A percentile compares a stretch with the other conserved stretches of the same genome.
phyloP scores from a whole-genome alignment of 192 early-diverging fungal species.

The Podila horticola region DNA sequence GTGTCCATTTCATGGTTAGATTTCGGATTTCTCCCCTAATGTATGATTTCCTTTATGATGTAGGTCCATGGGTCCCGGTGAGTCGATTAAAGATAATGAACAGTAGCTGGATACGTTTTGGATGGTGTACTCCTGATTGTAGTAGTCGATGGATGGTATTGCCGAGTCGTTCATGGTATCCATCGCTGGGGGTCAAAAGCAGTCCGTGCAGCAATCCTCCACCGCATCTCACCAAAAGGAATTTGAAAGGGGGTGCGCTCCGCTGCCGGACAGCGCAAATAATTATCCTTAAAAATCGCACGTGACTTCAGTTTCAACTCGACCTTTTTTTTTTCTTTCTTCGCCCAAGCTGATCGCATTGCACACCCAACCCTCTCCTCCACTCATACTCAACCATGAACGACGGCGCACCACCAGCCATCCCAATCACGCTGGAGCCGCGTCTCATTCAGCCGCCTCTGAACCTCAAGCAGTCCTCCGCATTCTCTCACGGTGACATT shows the following conservation, averaged over 20 bases:
- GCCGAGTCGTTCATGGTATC: too few relatives aligned
- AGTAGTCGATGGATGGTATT: background rate
- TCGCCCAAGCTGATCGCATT: too few relatives aligned
- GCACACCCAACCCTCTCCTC: background rate
- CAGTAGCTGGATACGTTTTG: background rate
- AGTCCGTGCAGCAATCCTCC: conserved; percentile 3
- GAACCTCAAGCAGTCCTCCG: conserved; percentile 40
- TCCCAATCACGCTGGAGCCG: conserved; percentile 42
- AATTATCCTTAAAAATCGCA: background rate
- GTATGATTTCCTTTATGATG: too few relatives aligned
- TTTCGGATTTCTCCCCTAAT: background rate
- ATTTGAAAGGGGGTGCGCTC: conserved; percentile 1
- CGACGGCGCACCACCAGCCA: conserved; percentile 26
- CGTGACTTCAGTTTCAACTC: background rate
- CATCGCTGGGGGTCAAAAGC: too few relatives aligned
- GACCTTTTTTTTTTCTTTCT: too few relatives aligned
- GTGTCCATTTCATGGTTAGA: background rate
- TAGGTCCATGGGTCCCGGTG: background rate
- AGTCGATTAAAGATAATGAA: background rate
- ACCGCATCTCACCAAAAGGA: conserved; percentile 4
- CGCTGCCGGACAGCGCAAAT: background rate
- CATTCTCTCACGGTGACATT: conserved; percentile 56
- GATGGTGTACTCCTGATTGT: background rate
- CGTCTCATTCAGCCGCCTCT: conserved; percentile 56
- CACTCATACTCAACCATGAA: conserved; percentile 16